Base-by-base conservation (phyloP, 2,329 filamentous ascomycete genomes). In the Ophiostoma populinum region DNA sequence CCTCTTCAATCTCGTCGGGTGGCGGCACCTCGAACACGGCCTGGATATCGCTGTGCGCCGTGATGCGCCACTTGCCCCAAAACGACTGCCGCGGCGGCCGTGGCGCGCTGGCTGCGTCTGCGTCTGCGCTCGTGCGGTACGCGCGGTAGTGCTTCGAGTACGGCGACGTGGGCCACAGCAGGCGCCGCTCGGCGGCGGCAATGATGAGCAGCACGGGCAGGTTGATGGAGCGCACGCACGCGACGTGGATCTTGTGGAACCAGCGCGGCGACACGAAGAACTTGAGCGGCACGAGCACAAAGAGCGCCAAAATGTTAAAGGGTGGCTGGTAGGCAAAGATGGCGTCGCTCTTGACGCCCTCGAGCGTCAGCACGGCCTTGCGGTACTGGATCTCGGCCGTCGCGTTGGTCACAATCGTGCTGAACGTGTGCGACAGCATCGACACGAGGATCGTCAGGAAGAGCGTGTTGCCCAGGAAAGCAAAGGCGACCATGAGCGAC, bases 161-260 rank as follows among this genome's bases (percentile, higher is more conserved):
- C 15, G 49, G 40, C 18, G 48, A 46, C 46, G 47, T 40, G 3
- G 53, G 53, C 77, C 79, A 82, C 12, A 86, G 63, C 8, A 71
- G 59, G 6, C 68, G 66, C 34, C 82, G 71, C 53, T 92, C 82
- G 42, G 75, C 66, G 15, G 75, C 55, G 13, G 75, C 71, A 40
- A 92, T 79, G 40, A 77, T 46, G 4, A 87, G 62, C 2, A 92
- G 62, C 5, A 86, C 59, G 0, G 82, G 82, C 3, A 80, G 62
- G 52, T 90, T 90, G 47, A 86, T 65, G 7, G 74, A 57, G 24
- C 80, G 73, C 16, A 90, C 76, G 8, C 70, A 69, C 39, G 74
- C 70, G 38, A 92, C 80, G 50, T 92, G 85, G 47, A 87, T 79
- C 55, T 87, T 90, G 60, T 92, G 82, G 50, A 90, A 90, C 80